phyloP scores from a whole-genome alignment of 805 yeast species.

The Lipomyces sp. region DNA sequence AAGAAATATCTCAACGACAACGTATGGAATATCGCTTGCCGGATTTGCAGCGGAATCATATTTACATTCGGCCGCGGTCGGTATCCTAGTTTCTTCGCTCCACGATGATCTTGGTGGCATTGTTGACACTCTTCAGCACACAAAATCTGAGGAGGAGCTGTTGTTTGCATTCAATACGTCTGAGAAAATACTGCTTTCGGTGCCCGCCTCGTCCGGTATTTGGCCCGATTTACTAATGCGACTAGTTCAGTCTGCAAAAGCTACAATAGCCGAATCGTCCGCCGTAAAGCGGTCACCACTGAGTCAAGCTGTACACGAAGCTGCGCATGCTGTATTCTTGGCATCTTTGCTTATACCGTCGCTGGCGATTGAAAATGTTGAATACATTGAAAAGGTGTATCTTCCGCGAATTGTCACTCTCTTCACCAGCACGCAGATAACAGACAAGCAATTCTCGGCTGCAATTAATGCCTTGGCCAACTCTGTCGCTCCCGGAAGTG shows the following conservation, averaged over 20 bases:
- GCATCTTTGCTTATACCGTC: slow-evolving; percentile 21
- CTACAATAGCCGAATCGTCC: neutral
- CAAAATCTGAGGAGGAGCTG: slow-evolving; percentile 3
- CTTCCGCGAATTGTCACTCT: slow-evolving; percentile 4
- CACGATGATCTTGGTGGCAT: neutral
- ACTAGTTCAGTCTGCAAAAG: slow-evolving; percentile 5
- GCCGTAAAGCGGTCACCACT: neutral
- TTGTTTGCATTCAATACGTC: slow-evolving; percentile 20
- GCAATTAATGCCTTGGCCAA: slow-evolving; percentile 11
- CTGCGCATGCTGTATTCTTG: slow-evolving; percentile 29
- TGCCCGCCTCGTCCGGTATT: slow-evolving; percentile 6
- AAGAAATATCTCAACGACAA: slow-evolving; percentile 13
- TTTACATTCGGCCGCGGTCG: slow-evolving; percentile 20
- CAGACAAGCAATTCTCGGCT: slow-evolving; percentile 12
- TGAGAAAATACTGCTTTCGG: slow-evolving; percentile 17
- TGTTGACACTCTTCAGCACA: neutral
- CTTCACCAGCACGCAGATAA: slow-evolving; percentile 3
- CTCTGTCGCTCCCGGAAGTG: slow-evolving; percentile 19
- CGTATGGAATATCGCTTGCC: slow-evolving; percentile 10
- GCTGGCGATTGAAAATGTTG: slow-evolving; percentile 12
- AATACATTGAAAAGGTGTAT: slow-evolving; percentile 8
- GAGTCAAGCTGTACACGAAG: slow-evolving; percentile 17
- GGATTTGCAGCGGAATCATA: slow-evolving; percentile 22
- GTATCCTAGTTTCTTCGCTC: slow-evolving; percentile 5
- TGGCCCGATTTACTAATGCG: neutral